phyloP scores from a whole-genome alignment of 495 filamentous ascomycete genomes.

The Penicillium canescens region DNA sequence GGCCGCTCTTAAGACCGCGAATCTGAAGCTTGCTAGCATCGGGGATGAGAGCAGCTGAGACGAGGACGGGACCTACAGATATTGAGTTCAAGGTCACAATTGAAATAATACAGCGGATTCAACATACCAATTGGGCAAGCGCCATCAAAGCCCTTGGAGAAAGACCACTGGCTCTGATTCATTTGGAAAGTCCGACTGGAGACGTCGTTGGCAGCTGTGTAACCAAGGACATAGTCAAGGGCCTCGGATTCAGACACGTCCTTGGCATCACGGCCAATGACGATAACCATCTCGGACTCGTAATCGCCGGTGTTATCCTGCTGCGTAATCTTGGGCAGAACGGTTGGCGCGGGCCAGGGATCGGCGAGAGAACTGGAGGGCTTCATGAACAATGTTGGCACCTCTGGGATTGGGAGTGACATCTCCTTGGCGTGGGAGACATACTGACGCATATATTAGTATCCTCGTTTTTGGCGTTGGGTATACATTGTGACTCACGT shows the following conservation, averaged over 20 bases:
- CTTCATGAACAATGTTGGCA: conserved; percentile 81
- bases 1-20: conserved; percentile 66
- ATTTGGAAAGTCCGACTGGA: conserved; percentile 79
- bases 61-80: conserved; percentile 51
- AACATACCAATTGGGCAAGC: conserved; percentile 70
- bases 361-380: conserved; percentile 68
- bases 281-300: conserved; percentile 76
- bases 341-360: conserved; percentile 66
- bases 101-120: background rate
- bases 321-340: conserved; percentile 61
- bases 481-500: conserved; percentile 41
- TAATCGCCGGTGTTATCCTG: conserved; percentile 66
- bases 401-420: conserved; percentile 67
- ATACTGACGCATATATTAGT: conserved; percentile 49
- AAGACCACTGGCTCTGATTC: conserved; percentile 75
- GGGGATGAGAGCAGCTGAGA: conserved; percentile 51
- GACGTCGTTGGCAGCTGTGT: conserved; percentile 78
- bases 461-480: background rate
- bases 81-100: background rate
- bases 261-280: conserved; percentile 69
- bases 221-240: conserved; percentile 75
- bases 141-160: conserved; percentile 83
- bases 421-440: conserved; percentile 75
- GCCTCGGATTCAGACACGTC: conserved; percentile 71
- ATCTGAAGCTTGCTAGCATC: conserved; percentile 68